Percentiles rank a stretch among this genome's conserved stretches.
These are phyloP conservation scores for Penicillium paxilli DNA, from an alignment of 495 filamentous ascomycete species.

Conservation along the genomic window DNA sequence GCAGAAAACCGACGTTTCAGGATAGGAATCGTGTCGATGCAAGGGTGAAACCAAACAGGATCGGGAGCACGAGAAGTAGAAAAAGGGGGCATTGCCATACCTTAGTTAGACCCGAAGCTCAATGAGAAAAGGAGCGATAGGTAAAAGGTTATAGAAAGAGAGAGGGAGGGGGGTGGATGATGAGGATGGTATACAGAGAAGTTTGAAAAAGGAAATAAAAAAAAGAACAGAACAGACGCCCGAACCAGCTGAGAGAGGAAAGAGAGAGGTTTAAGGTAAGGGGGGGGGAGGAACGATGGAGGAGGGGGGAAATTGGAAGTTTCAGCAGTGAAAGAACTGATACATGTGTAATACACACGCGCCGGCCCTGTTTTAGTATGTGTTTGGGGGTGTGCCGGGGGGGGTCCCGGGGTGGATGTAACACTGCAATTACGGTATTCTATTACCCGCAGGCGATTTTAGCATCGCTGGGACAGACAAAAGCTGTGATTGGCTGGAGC, in stretches of 20 bases:
- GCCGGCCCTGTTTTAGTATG: neutral
- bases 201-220: too few relatives aligned
- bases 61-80: constrained; percentile 13
- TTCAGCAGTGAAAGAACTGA: constrained; percentile 31
- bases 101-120: constrained; percentile 5
- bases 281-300: constrained; percentile 18
- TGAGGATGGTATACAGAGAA: constrained; percentile 7
- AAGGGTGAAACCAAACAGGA: constrained; percentile 25
- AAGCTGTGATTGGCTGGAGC: neutral
- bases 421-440: neutral
- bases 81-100: constrained; percentile 1
- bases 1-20: constrained; percentile 27
- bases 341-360: constrained; percentile 13
- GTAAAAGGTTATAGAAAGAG: too few relatives aligned
- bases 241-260: constrained; percentile 19
- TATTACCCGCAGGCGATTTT: constrained; percentile 1
- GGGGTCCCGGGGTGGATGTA: neutral
- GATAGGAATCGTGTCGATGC: constrained; percentile 21
- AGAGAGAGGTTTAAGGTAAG: constrained; percentile 29
- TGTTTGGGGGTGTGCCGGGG: neutral
- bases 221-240: constrained; percentile 13
- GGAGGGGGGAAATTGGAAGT: constrained; percentile 29
- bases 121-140: constrained; percentile 8
- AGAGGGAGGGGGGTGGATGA: too few relatives aligned
- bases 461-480: neutral